Base-by-base conservation (phyloP, 2,329 filamentous ascomycete genomes). In the Alternaria sp. region DNA sequence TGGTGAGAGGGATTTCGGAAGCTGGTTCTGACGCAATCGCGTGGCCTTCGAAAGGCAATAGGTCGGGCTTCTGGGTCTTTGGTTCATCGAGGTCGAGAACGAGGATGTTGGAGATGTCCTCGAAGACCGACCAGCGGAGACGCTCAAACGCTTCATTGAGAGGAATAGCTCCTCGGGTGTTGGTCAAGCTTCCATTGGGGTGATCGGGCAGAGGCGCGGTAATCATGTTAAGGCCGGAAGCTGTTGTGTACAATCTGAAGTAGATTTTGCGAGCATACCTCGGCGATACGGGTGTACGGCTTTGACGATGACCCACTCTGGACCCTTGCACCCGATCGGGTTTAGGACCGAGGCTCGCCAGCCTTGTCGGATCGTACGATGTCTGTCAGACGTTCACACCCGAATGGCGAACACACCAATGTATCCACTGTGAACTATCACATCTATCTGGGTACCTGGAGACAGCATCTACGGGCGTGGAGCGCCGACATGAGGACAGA, bases 401-500 rank as follows among this genome's bases (percentile, higher is more conserved):
- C 5, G 26, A 28, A 28, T 10, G 10, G 5, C 26, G 26, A 28
- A 11, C 3, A 28, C 26, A 11, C 26, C 26, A 11, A 28, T 28
- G 26, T 10, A 28, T 28, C 26, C 5, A 1, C 26, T 28, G 4
- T 28, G 26, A 4, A 11, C 26, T 28, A 28, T 11, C 26, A 11
- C 10, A 11, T 28, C 10, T 28, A 28, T 11, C 26, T 28, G 26
- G 26, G 10, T 28, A 11, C 3, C 10, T 28, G 26, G 26, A 11
- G 28, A 41, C 37, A n/a, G 11, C n/a, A 41, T 0, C 9, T 10
- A 41, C n/a, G 5, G 0, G 9, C 8, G 37, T 1, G 9, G n/a
- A 18, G 15, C 0, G 1, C 37, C 8, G 9, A 3, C 2, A 41
- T 18, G n/a, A 41, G n/a, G 0, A 18, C 37, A 41, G 1, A 2